These are phyloP conservation scores for Polyporus arcularius DNA, from an alignment of 768 basidiomycete species.

Conservation along the genomic window DNA sequence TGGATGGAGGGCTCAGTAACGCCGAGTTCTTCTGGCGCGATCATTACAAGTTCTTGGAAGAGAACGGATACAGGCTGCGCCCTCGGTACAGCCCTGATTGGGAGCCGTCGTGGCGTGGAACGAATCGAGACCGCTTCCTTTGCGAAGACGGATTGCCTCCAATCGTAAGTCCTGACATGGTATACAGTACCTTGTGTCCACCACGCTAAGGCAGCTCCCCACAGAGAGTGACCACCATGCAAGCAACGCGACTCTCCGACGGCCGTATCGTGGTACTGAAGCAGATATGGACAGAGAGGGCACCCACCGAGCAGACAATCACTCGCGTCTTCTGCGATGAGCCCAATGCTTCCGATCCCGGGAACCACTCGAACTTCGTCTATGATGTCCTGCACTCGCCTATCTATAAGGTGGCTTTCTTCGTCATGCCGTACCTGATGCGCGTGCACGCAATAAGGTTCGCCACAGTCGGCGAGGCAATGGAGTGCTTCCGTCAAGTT, in stretches of 20 bases:
- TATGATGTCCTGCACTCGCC: slow-evolving; percentile 24
- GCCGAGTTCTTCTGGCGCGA: too few relatives aligned
- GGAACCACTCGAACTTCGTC: slow-evolving; percentile 28
- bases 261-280: slow-evolving; percentile 21
- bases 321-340: slow-evolving; percentile 2
- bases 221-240: slow-evolving; percentile 10
- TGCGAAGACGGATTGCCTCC: neutral
- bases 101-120: too few relatives aligned
- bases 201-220: too few relatives aligned
- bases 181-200: too few relatives aligned
- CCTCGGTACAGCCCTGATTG: too few relatives aligned
- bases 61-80: too few relatives aligned
- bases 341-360: slow-evolving; percentile 8
- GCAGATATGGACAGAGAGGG: slow-evolving; percentile 5
- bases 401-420: slow-evolving; percentile 14
- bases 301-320: slow-evolving; percentile 25
- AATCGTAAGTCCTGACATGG: too few relatives aligned
- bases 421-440: slow-evolving; percentile 36
- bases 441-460: slow-evolving; percentile 31
- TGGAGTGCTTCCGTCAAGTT: slow-evolving; percentile 35
- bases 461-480: slow-evolving; percentile 36
- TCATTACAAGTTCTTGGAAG: too few relatives aligned
- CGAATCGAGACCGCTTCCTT: too few relatives aligned
- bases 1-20: too few relatives aligned
- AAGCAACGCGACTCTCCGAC: slow-evolving; percentile 25